Base-by-base conservation (phyloP, 805 yeast species). In the Kluyveromyces starmeri region DNA sequence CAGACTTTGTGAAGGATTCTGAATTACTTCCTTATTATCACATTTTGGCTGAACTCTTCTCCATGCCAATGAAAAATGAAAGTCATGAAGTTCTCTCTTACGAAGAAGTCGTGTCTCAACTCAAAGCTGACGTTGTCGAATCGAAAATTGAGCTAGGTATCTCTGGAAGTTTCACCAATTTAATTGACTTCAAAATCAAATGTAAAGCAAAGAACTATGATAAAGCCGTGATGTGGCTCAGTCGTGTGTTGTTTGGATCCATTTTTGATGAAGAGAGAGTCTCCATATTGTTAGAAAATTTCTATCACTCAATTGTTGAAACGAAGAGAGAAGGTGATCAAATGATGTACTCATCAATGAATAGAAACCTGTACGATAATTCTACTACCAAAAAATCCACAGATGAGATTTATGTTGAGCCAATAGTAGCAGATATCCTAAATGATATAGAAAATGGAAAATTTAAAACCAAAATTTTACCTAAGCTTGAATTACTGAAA, bases 191-290 rank as follows among this genome's bases (percentile, higher is more conserved):
- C 8, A 71, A 65, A 36, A 63, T 88, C 27, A 72, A 75, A 43
- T 78, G 79, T 27, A 76, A 71, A 45, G 63, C 65, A 7, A 65
- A 62, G 7, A 76, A 85, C 38, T 92, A 88, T 50, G 36, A 44
- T 0, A 68, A 68, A 30, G 85, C 89, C 1, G 75, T 88, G 25
- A 70, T 74, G 16, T 92, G 97, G 97, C 63, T 83, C 27, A 58
- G 65, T 28, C 74, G 75, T 38, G 67, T 82, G 13, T 58, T 86
- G 46, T 77, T 73, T 54, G 68, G 73, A 45, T 70, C 82, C 19
- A 68, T 72, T 5, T 84, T 83, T 54, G 95, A 86, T 37, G 75
- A 73, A 42, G 67, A 73, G 8, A 68, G 96, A 54, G 71, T 85
- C 16, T 68, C 70, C 44, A 73, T 83, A 18, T 66, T 79, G 12